Conservation (phyloP, 345 rosid genomes). For the Diplotaxis tenuifolia region DNA sequence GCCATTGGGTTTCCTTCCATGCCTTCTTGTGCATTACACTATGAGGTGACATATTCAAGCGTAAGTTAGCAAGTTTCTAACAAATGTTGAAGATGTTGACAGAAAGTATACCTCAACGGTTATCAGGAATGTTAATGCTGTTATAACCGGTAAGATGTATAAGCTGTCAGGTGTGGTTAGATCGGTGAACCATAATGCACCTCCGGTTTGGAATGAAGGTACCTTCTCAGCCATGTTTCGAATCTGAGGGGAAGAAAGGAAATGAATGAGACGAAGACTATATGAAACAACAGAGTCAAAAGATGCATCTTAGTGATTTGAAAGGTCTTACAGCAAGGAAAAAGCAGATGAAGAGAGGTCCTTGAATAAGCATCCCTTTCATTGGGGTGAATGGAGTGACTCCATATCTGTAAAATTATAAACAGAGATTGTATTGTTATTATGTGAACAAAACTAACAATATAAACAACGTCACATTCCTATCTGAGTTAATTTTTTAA, state of each 20-base stretch:
- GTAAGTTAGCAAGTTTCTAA: not conserved
- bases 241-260: slow-evolving; percentile 42
- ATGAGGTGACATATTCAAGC: not conserved
- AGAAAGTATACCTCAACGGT: slow-evolving; percentile 72
- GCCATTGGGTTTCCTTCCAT: slow-evolving; percentile 78
- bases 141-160: slow-evolving; percentile 66
- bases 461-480: not conserved
- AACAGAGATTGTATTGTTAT: slow-evolving; percentile 22
- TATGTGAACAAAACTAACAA: not conserved
- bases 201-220: slow-evolving; percentile 79
- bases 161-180: slow-evolving; percentile 70
- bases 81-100: not conserved
- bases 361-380: slow-evolving; percentile 82
- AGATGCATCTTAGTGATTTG: not conserved
- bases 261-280: not conserved
- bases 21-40: slow-evolving; percentile 86
- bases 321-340: slow-evolving; percentile 73
- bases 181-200: slow-evolving; percentile 80
- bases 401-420: slow-evolving; percentile 56
- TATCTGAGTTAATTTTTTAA: not conserved
- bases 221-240: slow-evolving; percentile 85
- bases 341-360: slow-evolving; percentile 71
- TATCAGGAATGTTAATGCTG: slow-evolving; percentile 61
- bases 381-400: slow-evolving; percentile 77
- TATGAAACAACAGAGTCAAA: slow-evolving; percentile 7